phyloP scores from a whole-genome alignment of 139 green algal genomes.

The Chlamydomonas asymmetrica region DNA sequence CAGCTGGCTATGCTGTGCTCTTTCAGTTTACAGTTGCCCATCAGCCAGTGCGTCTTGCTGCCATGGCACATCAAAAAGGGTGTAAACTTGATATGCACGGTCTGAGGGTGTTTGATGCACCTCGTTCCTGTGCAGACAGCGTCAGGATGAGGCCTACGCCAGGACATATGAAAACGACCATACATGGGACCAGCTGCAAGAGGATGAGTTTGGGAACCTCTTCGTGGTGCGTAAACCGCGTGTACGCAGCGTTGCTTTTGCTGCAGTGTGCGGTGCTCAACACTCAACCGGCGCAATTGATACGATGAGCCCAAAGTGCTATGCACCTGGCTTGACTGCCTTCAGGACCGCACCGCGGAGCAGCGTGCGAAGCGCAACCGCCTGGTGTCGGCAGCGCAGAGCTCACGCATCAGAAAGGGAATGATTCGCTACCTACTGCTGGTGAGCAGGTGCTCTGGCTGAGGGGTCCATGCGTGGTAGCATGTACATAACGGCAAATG shows the following conservation, averaged over 20 bases:
- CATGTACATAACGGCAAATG: not conserved
- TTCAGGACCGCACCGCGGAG: slow-evolving; percentile 69
- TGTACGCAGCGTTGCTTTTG: not conserved
- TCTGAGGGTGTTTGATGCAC: too few relatives aligned
- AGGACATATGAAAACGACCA: slow-evolving; percentile 82
- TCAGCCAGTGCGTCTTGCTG: too few relatives aligned
- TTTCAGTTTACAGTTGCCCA: too few relatives aligned
- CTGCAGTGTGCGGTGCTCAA: not conserved
- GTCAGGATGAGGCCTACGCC: slow-evolving; percentile 64
- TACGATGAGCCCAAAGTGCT: not conserved
- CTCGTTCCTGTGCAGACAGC: slow-evolving; percentile 42
- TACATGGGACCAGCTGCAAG: slow-evolving; percentile 82
- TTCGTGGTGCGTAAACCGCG: slow-evolving; percentile 55
- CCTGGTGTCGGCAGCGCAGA: slow-evolving; percentile 52
- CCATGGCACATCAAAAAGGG: too few relatives aligned
- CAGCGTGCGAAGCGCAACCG: slow-evolving; percentile 62
- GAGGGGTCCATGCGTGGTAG: not conserved
- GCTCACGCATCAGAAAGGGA: slow-evolving; percentile 78
- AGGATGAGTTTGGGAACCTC: slow-evolving; percentile 87
- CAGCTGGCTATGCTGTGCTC: too few relatives aligned
- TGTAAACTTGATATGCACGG: too few relatives aligned
- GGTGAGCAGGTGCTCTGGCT: slow-evolving; percentile 36
- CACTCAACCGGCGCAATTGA: not conserved
- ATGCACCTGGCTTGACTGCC: not conserved
- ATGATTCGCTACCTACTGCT: slow-evolving; percentile 92